Evolutionary conservation across 306 rosid species (phyloP), one percentile per base, ranked within the genome.

Genomic region (Aeschynomene evenia): DNA sequence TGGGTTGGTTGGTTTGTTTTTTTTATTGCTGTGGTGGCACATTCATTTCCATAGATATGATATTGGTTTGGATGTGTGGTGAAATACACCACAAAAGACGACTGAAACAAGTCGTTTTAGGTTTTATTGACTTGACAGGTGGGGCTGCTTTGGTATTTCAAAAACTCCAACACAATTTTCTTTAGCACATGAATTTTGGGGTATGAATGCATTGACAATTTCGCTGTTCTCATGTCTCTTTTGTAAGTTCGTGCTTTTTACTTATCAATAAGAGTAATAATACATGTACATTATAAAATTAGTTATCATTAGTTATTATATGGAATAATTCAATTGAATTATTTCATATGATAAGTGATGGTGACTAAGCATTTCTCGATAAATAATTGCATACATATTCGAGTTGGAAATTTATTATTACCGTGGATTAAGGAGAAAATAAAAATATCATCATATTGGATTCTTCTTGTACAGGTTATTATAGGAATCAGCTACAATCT

Each of bases 111-210:
- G 48, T 71, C 20, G 21, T 63, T 42, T 61, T 63, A 37, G 26
- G 70, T 63, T 70, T 81, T 52, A 54, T 77, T 59, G 84, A 78
- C 45, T 59, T 75, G 80, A 76, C 81, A 78, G 28, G 88, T 77
- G 82, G 86, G 85, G 67, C 58, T 68, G 71, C 37, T 67, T 46
- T 36, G 45, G 45, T 46, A 16, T 46, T 62, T 28, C n/a, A n/a
- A n/a, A n/a, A 66, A 24, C 18, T 12, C 73, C 58, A 31, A 46
- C 23, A 53, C 74, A 73, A 73, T 58, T 82, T 45, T 73, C 5
- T n/a, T n/a, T 65, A 66, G 72, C 49, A 36, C 60, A 40, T 74
- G 26, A 70, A 68, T 60, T n/a, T 68, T 72, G 61, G 62, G 53
- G 49, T 63, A 16, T 52, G 54, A 63, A 71, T 68, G 62, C 77